Evolutionary conservation across 306 rosid genomes (phyloP).

Genomic region (Pyrus communis): DNA sequence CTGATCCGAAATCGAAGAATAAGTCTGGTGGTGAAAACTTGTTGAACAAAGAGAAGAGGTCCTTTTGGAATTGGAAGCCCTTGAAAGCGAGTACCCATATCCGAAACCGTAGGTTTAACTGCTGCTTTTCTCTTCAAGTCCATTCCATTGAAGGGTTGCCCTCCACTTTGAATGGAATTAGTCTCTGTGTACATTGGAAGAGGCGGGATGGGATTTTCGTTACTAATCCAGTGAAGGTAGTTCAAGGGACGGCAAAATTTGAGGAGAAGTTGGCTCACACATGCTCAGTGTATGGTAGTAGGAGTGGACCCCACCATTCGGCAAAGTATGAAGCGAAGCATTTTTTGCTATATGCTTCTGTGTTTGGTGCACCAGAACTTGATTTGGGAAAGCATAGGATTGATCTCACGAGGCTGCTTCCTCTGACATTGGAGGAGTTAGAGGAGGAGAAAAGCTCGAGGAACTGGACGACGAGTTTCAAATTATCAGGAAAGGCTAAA

Average conservation of each 20-base stretch:
- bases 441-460: constrained; percentile 75
- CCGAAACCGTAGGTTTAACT: constrained; percentile 57
- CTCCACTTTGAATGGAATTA: constrained; percentile 27
- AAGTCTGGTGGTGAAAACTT: constrained; percentile 34
- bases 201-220: constrained; percentile 55
- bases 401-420: constrained; percentile 83
- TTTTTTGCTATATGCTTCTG: constrained; percentile 64
- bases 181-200: constrained; percentile 82
- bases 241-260: constrained; percentile 47
- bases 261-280: constrained; percentile 57
- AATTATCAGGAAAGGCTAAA: constrained; percentile 64
- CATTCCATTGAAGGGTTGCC: constrained; percentile 78
- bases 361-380: constrained; percentile 40
- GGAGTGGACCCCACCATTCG: constrained; percentile 64
- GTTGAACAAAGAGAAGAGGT: constrained; percentile 67
- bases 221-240: constrained; percentile 59
- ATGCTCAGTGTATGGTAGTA: constrained; percentile 71
- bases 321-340: constrained; percentile 90
- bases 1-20: constrained; percentile 34
- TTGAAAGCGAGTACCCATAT: constrained; percentile 56
- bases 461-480: constrained; percentile 74
- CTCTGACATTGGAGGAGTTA: constrained; percentile 80
- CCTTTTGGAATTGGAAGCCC: constrained; percentile 78
- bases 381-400: constrained; percentile 89
- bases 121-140: constrained; percentile 70